Conservation (phyloP, 441 rosid genomes). For the Macaranga tanarius region DNA sequence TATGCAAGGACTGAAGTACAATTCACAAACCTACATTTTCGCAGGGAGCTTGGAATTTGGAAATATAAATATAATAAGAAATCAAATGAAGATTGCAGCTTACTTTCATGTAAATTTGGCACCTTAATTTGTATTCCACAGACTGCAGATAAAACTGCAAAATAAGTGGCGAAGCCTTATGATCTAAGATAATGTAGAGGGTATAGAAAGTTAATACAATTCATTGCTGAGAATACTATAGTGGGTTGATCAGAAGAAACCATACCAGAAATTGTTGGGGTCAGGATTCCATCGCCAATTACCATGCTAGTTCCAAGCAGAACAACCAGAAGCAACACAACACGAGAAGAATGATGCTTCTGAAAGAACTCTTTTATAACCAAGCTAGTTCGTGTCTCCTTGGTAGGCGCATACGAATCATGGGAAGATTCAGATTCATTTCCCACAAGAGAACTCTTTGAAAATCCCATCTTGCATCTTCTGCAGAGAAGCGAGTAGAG, state of each 20-base stretch:
- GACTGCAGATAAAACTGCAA: conserved; percentile 38
- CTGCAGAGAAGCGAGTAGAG: conserved; percentile 39
- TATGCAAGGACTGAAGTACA: not conserved
- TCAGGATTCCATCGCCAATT: conserved; percentile 40
- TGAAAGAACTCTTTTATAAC: conserved; percentile 23
- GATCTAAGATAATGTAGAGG: not conserved
- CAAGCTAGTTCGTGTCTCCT: conserved; percentile 23
- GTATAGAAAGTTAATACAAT: not conserved
- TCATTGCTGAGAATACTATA: too few relatives aligned
- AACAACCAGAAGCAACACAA: conserved; percentile 31
- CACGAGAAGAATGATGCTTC: conserved; percentile 16
- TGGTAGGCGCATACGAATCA: not conserved
- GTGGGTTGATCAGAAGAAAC: not conserved
- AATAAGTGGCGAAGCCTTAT: not conserved
- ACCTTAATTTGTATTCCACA: conserved; percentile 34
- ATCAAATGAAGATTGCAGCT: conserved; percentile 3
- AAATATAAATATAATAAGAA: not conserved
- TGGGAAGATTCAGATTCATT: conserved; percentile 14
- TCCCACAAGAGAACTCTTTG: conserved; percentile 7
- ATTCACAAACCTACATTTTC: not conserved
- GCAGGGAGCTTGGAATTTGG: not conserved
- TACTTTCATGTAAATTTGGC: conserved; percentile 32
- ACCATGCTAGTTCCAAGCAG: conserved; percentile 42
- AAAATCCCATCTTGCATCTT: conserved; percentile 25
- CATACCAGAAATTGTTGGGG: conserved; percentile 43